Percentiles rank a stretch among this genome's conserved stretches.
Evolutionary conservation across 2,329 filamentous ascomycete species (phyloP).

Genomic region (Coniochaeta sp.): DNA sequence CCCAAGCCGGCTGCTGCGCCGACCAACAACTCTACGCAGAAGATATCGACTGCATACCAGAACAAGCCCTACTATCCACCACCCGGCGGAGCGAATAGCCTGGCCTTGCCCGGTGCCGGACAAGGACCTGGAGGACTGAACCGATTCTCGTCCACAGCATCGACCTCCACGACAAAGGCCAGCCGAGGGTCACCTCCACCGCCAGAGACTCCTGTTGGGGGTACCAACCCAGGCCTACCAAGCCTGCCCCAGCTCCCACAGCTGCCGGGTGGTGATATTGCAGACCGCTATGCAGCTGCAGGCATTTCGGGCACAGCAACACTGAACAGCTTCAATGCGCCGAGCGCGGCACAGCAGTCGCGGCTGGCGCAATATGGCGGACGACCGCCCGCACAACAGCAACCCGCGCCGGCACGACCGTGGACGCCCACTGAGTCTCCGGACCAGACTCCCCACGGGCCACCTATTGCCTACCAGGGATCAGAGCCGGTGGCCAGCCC

Average conservation of each 20-base stretch:
- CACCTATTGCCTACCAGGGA: conserved; percentile 87
- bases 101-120: background rate
- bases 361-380: conserved; percentile 71
- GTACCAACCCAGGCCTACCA: conserved; percentile 37
- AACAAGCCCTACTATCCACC: conserved; percentile 56
- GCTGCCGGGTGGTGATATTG: conserved; percentile 73
- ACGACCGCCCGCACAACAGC: conserved; percentile 30
- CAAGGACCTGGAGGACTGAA: conserved; percentile 35
- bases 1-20: conserved; percentile 15
- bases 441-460: conserved; percentile 79
- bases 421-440: conserved; percentile 95
- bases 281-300: conserved; percentile 83
- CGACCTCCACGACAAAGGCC: conserved; percentile 86
- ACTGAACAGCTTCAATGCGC: conserved; percentile 60
- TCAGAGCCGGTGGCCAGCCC: conserved; percentile 57
- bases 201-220: conserved; percentile 82
- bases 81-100: conserved; percentile 28
- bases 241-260: background rate
- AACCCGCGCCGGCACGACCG: conserved; percentile 50
- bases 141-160: conserved; percentile 73
- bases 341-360: conserved; percentile 77
- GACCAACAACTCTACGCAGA: conserved; percentile 14
- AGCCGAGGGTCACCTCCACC: conserved; percentile 90
- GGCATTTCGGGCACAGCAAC: conserved; percentile 84
- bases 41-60: conserved; percentile 39